Percentiles rank a stretch among this genome's conserved stretches.
phyloP scores from a whole-genome alignment of 2,329 filamentous ascomycete genomes.

The Fusarium mexicanum region DNA sequence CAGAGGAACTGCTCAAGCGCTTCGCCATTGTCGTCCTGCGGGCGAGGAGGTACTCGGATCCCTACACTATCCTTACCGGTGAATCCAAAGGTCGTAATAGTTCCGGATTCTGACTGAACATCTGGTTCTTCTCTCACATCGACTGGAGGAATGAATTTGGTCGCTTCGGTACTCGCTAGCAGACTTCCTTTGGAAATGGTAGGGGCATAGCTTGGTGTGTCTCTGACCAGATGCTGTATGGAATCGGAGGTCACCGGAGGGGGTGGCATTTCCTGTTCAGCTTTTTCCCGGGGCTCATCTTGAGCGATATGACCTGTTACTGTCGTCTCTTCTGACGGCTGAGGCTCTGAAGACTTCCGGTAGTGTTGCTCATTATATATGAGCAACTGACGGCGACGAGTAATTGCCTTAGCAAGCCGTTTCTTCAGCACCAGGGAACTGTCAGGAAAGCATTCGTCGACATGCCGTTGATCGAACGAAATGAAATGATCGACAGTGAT shows the following conservation, averaged over 20 bases:
- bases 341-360: not conserved
- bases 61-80: not conserved
- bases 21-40: not conserved
- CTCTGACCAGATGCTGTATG: too few relatives aligned
- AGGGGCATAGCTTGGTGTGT: not conserved
- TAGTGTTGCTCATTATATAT: not conserved
- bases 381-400: not conserved
- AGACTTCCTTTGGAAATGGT: not conserved
- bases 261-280: not conserved
- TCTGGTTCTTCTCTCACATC: not conserved
- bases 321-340: not conserved
- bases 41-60: not conserved
- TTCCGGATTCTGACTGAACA: not conserved
- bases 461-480: not conserved
- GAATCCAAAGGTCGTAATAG: not conserved
- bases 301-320: fast-evolving
- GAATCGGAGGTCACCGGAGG: not conserved
- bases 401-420: not conserved
- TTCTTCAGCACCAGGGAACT: not conserved
- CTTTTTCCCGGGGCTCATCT: not conserved
- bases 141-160: not conserved
- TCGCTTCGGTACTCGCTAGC: not conserved
- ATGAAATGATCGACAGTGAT: not conserved
- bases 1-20: not conserved
- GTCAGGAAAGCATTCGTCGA: not conserved